phyloP scores from a whole-genome alignment of 495 filamentous ascomycete species.

The Letharia lupina region DNA sequence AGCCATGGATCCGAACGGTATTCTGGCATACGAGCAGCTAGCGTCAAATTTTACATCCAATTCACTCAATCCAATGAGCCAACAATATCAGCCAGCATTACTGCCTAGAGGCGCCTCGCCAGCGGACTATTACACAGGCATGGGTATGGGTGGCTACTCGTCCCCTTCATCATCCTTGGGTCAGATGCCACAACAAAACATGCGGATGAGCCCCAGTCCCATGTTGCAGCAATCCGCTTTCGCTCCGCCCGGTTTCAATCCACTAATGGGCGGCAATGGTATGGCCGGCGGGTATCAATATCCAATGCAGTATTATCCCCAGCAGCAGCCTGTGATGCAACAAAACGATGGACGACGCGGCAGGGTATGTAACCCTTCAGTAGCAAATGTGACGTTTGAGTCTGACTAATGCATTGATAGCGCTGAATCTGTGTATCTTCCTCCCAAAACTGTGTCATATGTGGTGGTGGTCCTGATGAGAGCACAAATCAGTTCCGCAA shows the following conservation, averaged over 20 bases:
- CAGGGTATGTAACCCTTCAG: slow-evolving; percentile 25
- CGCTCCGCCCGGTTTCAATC: slow-evolving; percentile 40
- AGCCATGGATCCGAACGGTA: slow-evolving; percentile 35
- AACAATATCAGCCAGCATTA: slow-evolving; percentile 43
- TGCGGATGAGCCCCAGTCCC: slow-evolving; percentile 35
- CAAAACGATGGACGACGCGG: slow-evolving; percentile 39
- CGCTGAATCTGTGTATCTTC: slow-evolving; percentile 1
- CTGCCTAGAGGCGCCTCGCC: slow-evolving; percentile 40
- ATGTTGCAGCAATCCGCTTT: slow-evolving; percentile 40
- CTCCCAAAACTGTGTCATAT: background rate
- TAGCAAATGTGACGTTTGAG: background rate
- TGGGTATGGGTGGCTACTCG: slow-evolving; percentile 38
- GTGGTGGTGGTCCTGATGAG: slow-evolving; percentile 3
- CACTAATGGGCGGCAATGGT: slow-evolving; percentile 38
- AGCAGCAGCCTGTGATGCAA: slow-evolving; percentile 40
- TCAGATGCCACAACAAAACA: slow-evolving; percentile 35
- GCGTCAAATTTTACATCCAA: slow-evolving; percentile 36
- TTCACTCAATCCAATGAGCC: slow-evolving; percentile 32
- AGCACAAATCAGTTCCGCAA: slow-evolving; percentile 4
- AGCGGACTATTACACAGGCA: slow-evolving; percentile 36
- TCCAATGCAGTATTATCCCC: slow-evolving; percentile 42
- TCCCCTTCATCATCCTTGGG: slow-evolving; percentile 36
- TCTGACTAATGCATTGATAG: slow-evolving; percentile 7
- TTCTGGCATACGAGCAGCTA: slow-evolving; percentile 38
- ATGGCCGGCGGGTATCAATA: slow-evolving; percentile 41